These are phyloP conservation scores for Friedmanniomyces endolithicus DNA, from an alignment of 495 filamentous ascomycete genomes.

Conservation along the genomic window DNA sequence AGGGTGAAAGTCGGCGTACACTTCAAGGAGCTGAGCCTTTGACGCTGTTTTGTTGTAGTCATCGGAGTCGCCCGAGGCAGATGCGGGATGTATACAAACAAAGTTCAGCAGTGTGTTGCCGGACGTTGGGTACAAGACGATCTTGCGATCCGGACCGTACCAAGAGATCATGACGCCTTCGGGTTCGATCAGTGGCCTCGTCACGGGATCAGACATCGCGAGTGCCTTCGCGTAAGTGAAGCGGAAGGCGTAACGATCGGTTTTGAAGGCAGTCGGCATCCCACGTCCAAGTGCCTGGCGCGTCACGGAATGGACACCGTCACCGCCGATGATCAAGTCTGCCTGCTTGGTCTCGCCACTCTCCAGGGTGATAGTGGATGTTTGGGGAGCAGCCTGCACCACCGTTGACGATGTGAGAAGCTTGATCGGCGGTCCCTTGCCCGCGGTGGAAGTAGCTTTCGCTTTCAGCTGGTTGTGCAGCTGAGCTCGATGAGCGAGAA, in stretches of 20 bases:
- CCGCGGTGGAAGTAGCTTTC: constrained; percentile 10
- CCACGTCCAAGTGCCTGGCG: neutral
- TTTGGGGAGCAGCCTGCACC: neutral
- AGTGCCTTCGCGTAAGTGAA: constrained; percentile 39
- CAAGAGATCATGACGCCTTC: constrained; percentile 38
- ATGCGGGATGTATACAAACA: constrained; percentile 46
- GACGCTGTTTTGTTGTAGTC: neutral
- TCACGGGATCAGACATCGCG: constrained; percentile 37
- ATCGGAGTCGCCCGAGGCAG: constrained; percentile 21
- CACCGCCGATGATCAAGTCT: constrained; percentile 23
- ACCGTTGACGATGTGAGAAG: neutral
- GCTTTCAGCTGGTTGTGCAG: constrained; percentile 19
- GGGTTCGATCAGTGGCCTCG: constrained; percentile 30
- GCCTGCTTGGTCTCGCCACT: constrained; percentile 12
- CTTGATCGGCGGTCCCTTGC: constrained; percentile 13
- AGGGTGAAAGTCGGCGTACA: constrained; percentile 41
- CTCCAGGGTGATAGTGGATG: constrained; percentile 9
- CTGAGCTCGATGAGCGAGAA: constrained; percentile 19
- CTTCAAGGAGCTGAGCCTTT: constrained; percentile 28
- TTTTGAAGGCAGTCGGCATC: constrained; percentile 28
- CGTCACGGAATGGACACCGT: constrained; percentile 22
- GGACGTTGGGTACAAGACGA: constrained; percentile 48
- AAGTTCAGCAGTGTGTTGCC: constrained; percentile 46
- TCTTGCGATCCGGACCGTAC: constrained; percentile 37
- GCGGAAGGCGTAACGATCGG: constrained; percentile 43